phyloP scores from a whole-genome alignment of 805 yeast genomes.

The Barnettozyma vustinii region DNA sequence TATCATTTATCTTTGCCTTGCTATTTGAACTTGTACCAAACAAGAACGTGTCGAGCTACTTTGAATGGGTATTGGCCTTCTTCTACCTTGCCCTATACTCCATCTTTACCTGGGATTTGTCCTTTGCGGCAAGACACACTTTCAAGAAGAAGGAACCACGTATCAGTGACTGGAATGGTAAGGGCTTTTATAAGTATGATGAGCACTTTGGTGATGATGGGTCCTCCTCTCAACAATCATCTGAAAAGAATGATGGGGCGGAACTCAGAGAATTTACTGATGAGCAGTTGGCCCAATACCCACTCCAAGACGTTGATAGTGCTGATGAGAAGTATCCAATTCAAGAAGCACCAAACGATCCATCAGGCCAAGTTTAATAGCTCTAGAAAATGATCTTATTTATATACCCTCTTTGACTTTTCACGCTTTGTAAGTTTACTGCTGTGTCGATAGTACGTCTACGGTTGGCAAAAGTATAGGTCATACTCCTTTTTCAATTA shows the following conservation, averaged over 20 bases:
- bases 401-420: no score
- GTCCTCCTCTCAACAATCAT: not conserved
- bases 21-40: constrained; percentile 50
- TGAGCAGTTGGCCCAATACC: constrained; percentile 20
- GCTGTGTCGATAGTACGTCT: no score
- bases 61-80: constrained; percentile 87
- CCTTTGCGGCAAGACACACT: constrained; percentile 48
- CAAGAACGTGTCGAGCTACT: constrained; percentile 29
- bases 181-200: constrained; percentile 23
- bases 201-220: constrained; percentile 14
- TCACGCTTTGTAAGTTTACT: no score
- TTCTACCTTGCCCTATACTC: constrained; percentile 71
- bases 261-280: constrained; percentile 19
- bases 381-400: not conserved
- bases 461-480: no score
- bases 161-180: constrained; percentile 21
- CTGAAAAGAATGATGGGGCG: not conserved
- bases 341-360: not conserved
- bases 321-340: not conserved
- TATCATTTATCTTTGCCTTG: constrained; percentile 64
- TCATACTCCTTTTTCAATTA: no score
- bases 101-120: constrained; percentile 63
- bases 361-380: not conserved
- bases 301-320: constrained; percentile 5
- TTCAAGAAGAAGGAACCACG: constrained; percentile 20